These are phyloP conservation scores for Phallus indusiatus DNA, from an alignment of 768 basidiomycete genomes.

Conservation along the genomic window DNA sequence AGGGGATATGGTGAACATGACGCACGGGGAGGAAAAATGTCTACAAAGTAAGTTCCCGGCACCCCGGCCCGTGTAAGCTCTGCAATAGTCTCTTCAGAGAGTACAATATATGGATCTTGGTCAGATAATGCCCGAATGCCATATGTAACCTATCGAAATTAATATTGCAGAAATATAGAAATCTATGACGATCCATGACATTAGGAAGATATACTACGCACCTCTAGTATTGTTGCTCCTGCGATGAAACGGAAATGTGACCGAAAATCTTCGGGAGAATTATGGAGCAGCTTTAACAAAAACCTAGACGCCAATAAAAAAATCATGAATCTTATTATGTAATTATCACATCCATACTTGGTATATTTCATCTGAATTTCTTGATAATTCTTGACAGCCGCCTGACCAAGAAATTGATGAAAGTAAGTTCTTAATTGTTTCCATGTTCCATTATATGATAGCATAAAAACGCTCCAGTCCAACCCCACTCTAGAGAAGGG, in stretches of 20 bases:
- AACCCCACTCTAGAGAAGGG: background rate
- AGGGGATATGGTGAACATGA: background rate
- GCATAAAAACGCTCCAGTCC: conserved; percentile 47
- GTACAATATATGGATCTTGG: conserved; percentile 10
- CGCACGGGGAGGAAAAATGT: conserved; percentile 8
- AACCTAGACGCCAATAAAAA: too few species aligned
- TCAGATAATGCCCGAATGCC: conserved; percentile 10
- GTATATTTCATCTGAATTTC: conserved; percentile 37
- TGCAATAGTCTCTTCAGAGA: conserved; percentile 10
- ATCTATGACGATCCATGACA: too few species aligned
- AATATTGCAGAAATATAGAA: too few species aligned
- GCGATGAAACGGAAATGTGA: background rate
- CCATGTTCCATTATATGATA: conserved; percentile 33
- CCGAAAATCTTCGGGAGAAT: conserved; percentile 1
- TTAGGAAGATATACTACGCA: too few species aligned
- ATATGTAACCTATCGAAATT: too few species aligned
- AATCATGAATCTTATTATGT: too few species aligned
- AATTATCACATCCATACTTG: too few species aligned
- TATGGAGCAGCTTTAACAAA: background rate
- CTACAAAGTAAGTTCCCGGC: conserved; percentile 10
- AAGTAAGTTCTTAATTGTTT: conserved; percentile 41
- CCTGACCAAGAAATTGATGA: conserved; percentile 40
- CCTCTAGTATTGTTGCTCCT: background rate
- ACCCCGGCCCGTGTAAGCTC: background rate
- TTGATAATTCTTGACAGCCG: conserved; percentile 31